Base-by-base conservation (phyloP, 495 filamentous ascomycete genomes). In the Podospora anserina region DNA sequence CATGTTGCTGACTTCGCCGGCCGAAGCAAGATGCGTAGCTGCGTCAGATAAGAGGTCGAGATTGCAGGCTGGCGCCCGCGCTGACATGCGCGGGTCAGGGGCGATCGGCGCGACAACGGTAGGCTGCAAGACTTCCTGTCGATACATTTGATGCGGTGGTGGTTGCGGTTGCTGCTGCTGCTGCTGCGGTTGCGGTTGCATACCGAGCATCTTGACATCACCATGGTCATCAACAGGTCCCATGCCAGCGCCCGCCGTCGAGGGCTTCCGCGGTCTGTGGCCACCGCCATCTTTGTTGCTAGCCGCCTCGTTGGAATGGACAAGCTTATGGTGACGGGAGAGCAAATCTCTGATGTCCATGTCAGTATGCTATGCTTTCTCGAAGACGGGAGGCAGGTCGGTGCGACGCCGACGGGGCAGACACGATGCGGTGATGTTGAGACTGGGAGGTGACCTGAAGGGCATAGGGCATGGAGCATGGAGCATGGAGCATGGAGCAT, bases 311-410 rank as follows among this genome's bases (percentile, higher is more conserved):
- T 87, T 86, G 71, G 88, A 85, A 78, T 91, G 89, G 71, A 90
- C 88, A 78, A 90, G 84, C 79, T 88, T 89, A 78, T 90, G 87
- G 82, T 91, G 89, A 73, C 89, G 87, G 74, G 89, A 87, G 74
- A 91, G 83, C 58, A 90, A 84, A 77, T 91, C 88, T 75, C 89
- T 90, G 78, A 87, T 84, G 80, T 82, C 79, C 82, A 83, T 81
- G 77, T 81, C 82, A 84, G 78, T 79, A 77, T 20, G 82, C 71
- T 72, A 32, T 75, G 72, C 72, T 71, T 70, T 70, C 27, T 39
- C 20, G 59, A 61, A 61, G 9, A 63, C 49, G 60, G 30, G 39
- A 65, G 11, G 32, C 23, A 67, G 11, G 23, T 28, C 23, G 27
- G 26, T 28, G 59, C 30, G 27, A 58, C 56, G 19, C 23, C 19